Evolutionary conservation across 805 yeast genomes (phyloP), one percentile per base, ranked within the genome.

Genomic region (Metschnikowia kunwiensis): DNA sequence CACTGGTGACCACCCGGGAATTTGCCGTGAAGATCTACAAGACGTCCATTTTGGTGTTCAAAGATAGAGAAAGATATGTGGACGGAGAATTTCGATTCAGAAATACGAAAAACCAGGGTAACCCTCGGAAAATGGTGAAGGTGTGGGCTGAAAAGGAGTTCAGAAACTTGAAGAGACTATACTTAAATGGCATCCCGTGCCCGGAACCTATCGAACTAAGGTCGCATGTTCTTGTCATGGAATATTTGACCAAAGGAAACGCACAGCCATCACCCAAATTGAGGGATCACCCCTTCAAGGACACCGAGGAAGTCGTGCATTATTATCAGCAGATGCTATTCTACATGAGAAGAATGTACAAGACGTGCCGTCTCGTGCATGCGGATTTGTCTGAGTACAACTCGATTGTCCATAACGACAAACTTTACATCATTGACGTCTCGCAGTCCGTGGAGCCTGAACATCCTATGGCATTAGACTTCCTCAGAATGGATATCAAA

Each of bases 101-200:
- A 54, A 84, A 86, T 55, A 74, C 86, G 5, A 86, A 91, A 50
- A 76, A 74, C 39, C 88, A 86, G 52, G 87, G 88, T 47, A 93
- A 93, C 55, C 97, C 97, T 7, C 74, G 98, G 54, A 91, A 91
- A 56, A 91, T 93, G 97, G 96, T 93, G 44, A 87, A 86, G 59
- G 75, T 89, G 16, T 93, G 99, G 99, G 97, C 98, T 0, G 98
- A 93, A 58, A 93, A 93, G 56, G 99, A 93, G 63, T 91, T 89
- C 49, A 67, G 99, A 38, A 93, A 93, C 57, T 70, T 93, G 60
- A 91, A 86, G 58, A 74, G 99, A 54, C 70, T 93, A 14, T 67
- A 83, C 57, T 57, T 73, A 30, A 74, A 80, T 38, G 95, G 95
- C 0, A 83, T 93, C 23, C 93, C 95, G n/a, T 82, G 87, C 25